Base-by-base conservation (phyloP, 257 asterid genomes). In the Solanum corneliomulleri region DNA sequence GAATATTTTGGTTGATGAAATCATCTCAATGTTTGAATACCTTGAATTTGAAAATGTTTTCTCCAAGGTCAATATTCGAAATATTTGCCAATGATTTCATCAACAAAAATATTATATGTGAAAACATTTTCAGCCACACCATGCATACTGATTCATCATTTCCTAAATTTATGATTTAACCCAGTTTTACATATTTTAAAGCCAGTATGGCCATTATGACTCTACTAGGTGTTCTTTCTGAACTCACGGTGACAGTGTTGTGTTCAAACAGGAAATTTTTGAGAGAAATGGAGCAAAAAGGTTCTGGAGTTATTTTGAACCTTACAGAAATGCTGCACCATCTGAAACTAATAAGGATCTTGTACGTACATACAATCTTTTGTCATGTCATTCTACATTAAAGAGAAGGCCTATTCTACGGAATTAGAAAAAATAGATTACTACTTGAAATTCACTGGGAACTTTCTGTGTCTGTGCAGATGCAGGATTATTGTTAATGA, bases 241-340 rank as follows among this genome's bases (percentile, higher is more conserved):
- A 35, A 86, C n/a, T 86, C 87, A 83, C 15, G 3, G 27, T 80
- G 85, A 80, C 16, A 15, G 25, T 89, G 18, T 76, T 86, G 84
- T 92, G 77, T 86, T 90, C 84, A n/a, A 86, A 84, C 94, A 97
- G 99, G 91, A 93, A 85, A 45, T 83, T 66, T 95, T 97, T 78
- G 99, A 95, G 91, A 91, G 88, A 88, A 94, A 91, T 85, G 98
- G 94, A 64, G 96, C 97, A 56, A 88, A 90, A 74, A 92, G 91
- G 92, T 97, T 97, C 90, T 97, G 99, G 99, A 93, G 88, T 92
- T 96, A 97, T 91, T 95, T 97, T 86, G 96, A 93, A 83, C 88
- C 90, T 82, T 95, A 92, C 89, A 88, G 87, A 42, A 88, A 89
- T 78, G 86, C 88, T 64, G 87, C 93, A 70, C 90, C 88, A 84